A percentile compares a stretch with the other conserved stretches of the same genome.
Evolutionary conservation across 2,329 filamentous ascomycete species (phyloP).

Genomic region (Aureobasidium sp.): DNA sequence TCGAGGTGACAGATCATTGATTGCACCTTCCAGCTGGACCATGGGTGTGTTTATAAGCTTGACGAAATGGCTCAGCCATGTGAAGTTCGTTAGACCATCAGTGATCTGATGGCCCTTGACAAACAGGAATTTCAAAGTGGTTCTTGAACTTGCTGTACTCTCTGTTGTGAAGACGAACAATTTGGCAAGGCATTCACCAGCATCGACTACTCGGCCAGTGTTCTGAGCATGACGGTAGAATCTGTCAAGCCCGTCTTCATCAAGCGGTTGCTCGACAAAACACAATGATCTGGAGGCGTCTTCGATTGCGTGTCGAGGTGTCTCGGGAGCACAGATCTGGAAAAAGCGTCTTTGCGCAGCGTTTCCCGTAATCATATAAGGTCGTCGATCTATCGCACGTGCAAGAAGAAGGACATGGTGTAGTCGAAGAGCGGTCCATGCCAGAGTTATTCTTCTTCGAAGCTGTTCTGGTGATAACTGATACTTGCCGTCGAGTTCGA

Average conservation of each 20-base stretch:
- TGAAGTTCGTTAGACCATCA: constrained; percentile 38
- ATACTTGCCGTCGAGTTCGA: constrained; percentile 33
- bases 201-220: constrained; percentile 34
- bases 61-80: constrained; percentile 38
- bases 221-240: constrained; percentile 40
- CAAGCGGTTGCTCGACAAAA: constrained; percentile 36
- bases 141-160: constrained; percentile 23
- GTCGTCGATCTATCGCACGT: constrained; percentile 28
- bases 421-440: constrained; percentile 17
- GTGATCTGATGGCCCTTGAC: constrained; percentile 40
- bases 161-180: constrained; percentile 34
- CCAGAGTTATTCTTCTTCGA: constrained; percentile 16
- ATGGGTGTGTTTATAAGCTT: constrained; percentile 30
- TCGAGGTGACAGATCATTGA: constrained; percentile 21
- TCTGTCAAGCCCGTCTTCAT: constrained; percentile 20
- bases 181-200: constrained; percentile 32
- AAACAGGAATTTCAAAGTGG: constrained; percentile 31
- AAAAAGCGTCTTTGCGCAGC: constrained; percentile 27
- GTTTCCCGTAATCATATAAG: constrained; percentile 18
- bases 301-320: constrained; percentile 27
- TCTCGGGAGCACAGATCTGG: constrained; percentile 28
- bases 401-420: constrained; percentile 18
- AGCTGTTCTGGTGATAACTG: constrained; percentile 28
- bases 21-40: constrained; percentile 21
- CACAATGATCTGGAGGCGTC: constrained; percentile 28